These are phyloP conservation scores for Cyberlindnera galapagoensis DNA, from an alignment of 805 yeast species.

Conservation along the genomic window DNA sequence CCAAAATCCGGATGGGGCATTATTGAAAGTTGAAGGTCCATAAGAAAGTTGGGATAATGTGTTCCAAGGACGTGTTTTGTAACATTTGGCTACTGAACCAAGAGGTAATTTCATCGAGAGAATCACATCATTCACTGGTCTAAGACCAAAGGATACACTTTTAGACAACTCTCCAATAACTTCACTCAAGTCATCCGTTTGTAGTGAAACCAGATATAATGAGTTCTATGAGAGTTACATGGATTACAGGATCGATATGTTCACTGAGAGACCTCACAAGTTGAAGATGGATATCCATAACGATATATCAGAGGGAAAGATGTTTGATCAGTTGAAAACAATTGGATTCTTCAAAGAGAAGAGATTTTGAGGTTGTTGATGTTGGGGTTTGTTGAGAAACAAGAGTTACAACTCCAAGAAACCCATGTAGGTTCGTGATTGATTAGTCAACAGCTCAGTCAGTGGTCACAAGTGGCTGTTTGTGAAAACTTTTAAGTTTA, in stretches of 20 bases:
- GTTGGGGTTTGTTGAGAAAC: constrained; percentile 24
- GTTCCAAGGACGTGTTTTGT: constrained; percentile 40
- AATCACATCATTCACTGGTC: constrained; percentile 37
- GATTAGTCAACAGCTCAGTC: too few relatives aligned
- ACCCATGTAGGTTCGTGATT: constrained; percentile 18
- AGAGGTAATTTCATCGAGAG: constrained; percentile 30
- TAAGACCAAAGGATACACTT: constrained; percentile 34
- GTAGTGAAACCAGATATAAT: constrained; percentile 31
- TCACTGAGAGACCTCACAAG: constrained; percentile 25
- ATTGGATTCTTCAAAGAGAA: constrained; percentile 25
- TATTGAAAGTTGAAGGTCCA: constrained; percentile 31
- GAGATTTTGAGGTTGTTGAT: constrained; percentile 30
- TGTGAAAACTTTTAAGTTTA: too few relatives aligned
- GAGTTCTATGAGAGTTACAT: constrained; percentile 36
- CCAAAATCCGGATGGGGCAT: constrained; percentile 25
- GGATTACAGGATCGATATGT: constrained; percentile 31
- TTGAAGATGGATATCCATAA: constrained; percentile 22
- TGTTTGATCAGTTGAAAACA: constrained; percentile 32
- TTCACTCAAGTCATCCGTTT: constrained; percentile 34
- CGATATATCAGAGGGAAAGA: constrained; percentile 20
- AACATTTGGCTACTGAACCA: constrained; percentile 43
- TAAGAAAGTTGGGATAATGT: constrained; percentile 43
- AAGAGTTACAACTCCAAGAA: constrained; percentile 16
- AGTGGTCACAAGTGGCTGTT: too few relatives aligned
- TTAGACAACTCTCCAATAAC: constrained; percentile 34